phyloP scores from a whole-genome alignment of 2,329 filamentous ascomycete species.

The Colletotrichum sp. region DNA sequence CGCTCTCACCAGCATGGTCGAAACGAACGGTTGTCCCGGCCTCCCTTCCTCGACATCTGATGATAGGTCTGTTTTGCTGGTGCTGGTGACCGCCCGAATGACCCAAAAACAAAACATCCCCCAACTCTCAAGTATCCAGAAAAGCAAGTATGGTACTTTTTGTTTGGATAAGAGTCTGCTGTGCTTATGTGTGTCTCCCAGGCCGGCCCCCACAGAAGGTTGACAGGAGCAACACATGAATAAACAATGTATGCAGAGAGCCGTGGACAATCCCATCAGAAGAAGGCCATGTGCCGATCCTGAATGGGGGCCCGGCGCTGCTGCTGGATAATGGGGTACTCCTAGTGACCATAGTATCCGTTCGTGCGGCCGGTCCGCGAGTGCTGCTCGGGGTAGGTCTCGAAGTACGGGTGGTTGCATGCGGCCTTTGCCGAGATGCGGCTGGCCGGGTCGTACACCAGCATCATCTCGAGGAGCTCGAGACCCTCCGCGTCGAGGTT shows the following conservation, averaged over 20 bases:
- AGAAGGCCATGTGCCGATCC: background rate
- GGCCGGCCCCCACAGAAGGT: background rate
- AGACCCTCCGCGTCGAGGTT: slow-evolving; percentile 75
- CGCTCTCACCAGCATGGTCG: background rate
- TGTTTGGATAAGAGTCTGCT: slow-evolving; percentile 2
- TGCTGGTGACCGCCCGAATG: background rate
- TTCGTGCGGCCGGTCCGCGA: slow-evolving; percentile 18
- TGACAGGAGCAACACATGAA: background rate
- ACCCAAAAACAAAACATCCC: background rate
- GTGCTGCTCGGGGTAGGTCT: slow-evolving; percentile 39
- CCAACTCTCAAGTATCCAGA: slow-evolving; percentile 14
- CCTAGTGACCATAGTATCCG: slow-evolving; percentile 23
- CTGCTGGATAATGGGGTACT: background rate
- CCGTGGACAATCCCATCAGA: background rate
- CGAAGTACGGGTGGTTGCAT: slow-evolving; percentile 84
- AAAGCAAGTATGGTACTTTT: slow-evolving; percentile 3
- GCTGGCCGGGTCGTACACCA: slow-evolving; percentile 86
- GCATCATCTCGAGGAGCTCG: slow-evolving; percentile 71
- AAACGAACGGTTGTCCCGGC: background rate
- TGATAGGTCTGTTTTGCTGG: background rate
- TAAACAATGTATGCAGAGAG: background rate
- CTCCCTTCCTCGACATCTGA: background rate
- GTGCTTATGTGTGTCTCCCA: background rate
- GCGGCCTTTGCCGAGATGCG: slow-evolving; percentile 91
- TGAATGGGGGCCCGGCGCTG: slow-evolving; percentile 1